Conservation (phyloP, 805 yeast genomes). For the Zygosaccharomyces pseudorouxii region DNA sequence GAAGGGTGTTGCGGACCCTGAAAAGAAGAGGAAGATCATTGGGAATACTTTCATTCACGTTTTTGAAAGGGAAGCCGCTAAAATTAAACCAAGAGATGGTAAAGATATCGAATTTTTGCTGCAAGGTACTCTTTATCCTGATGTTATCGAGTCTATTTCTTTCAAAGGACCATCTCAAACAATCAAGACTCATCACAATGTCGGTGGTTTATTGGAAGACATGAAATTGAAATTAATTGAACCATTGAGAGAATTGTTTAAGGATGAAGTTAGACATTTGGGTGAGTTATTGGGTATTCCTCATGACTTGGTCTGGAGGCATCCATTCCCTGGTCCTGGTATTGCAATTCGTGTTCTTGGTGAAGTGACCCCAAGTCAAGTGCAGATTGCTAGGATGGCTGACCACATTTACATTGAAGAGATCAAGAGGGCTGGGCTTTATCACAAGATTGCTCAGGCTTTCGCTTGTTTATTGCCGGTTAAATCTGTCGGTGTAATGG, state of each 20-base stretch:
- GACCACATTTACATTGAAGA: constrained; percentile 95
- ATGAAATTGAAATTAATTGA: constrained; percentile 98
- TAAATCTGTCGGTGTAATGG: constrained; percentile 99
- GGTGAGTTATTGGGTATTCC: constrained; percentile 95
- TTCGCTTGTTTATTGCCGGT: constrained; percentile 96
- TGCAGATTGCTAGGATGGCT: constrained; percentile 95
- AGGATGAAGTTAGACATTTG: constrained; percentile 95
- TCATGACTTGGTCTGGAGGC: constrained; percentile 98
- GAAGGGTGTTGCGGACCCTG: constrained; percentile 96
- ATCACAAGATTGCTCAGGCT: constrained; percentile 92
- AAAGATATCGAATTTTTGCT: constrained; percentile 86
- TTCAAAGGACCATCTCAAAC: constrained; percentile 99
- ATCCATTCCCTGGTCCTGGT: constrained; percentile 99
- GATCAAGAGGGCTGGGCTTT: constrained; percentile 87
- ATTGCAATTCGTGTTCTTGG: constrained; percentile 97
- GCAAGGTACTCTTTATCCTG: constrained; percentile 98
- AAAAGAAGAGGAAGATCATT: constrained; percentile 96
- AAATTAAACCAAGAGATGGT: constrained; percentile 83
- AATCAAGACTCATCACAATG: constrained; percentile 98
- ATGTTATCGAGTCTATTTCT: constrained; percentile 95
- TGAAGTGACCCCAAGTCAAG: constrained; percentile 90
- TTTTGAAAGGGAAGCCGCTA: constrained; percentile 92
- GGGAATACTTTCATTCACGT: constrained; percentile 97
- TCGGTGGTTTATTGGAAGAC: constrained; percentile 95
- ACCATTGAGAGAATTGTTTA: constrained; percentile 97